phyloP scores from a whole-genome alignment of 495 filamentous ascomycete genomes.

The Trichoderma erinaceum region DNA sequence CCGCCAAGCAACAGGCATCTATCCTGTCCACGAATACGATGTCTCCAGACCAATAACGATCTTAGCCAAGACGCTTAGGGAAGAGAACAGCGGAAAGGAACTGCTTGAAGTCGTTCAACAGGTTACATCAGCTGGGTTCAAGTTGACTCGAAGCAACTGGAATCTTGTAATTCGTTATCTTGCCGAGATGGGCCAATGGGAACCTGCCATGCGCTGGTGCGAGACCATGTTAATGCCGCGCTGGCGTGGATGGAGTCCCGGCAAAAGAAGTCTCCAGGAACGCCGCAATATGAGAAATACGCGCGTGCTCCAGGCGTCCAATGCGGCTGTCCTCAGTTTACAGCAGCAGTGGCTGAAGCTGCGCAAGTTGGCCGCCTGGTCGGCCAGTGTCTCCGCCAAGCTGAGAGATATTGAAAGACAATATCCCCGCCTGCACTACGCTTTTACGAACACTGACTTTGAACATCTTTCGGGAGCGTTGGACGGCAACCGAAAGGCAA shows the following conservation, averaged over 20 bases:
- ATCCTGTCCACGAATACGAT: conserved; percentile 51
- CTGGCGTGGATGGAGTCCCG: conserved; percentile 63
- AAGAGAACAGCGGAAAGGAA: conserved; percentile 38
- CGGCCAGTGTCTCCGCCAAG: background rate
- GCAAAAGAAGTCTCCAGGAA: conserved; percentile 15
- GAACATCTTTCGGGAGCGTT: background rate
- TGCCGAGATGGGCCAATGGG: conserved; percentile 33
- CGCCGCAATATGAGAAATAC: conserved; percentile 14
- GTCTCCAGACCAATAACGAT: conserved; percentile 50
- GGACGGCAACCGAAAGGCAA: background rate
- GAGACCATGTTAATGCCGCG: conserved; percentile 67
- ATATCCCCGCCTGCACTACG: conserved; percentile 11
- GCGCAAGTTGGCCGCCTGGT: conserved; percentile 14
- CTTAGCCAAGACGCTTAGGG: conserved; percentile 54
- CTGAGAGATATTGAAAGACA: background rate
- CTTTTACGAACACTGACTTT: conserved; percentile 9
- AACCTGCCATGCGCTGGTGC: conserved; percentile 58
- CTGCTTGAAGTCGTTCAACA: conserved; percentile 45
- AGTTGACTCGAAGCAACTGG: conserved; percentile 57
- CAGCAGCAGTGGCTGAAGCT: conserved; percentile 8
- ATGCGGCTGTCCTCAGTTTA: conserved; percentile 7
- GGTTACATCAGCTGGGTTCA: conserved; percentile 57
- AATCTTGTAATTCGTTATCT: conserved; percentile 53
- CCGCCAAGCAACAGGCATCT: conserved; percentile 27
- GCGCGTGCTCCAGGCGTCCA: background rate